Evolutionary conservation across 116 monocot genomes (phyloP).

Genomic region (Trichopus zeylanicus): DNA sequence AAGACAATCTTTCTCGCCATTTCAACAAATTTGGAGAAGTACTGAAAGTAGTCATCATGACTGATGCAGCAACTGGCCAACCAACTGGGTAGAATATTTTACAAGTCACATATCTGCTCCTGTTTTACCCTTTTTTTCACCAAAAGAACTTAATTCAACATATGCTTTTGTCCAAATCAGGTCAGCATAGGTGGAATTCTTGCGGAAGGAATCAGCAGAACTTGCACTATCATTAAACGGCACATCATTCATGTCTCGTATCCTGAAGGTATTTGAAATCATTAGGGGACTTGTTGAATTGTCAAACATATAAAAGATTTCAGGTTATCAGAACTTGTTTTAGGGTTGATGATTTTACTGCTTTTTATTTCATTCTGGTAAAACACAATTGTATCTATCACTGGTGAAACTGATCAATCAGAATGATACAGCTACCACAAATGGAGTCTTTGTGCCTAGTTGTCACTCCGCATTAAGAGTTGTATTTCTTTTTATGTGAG

Average conservation of each 20-base stretch:
- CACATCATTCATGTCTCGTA: slow-evolving; percentile 94
- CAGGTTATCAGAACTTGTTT: neutral
- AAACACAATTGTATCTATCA: too few relatives aligned
- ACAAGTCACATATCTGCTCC: neutral
- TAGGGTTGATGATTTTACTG: neutral
- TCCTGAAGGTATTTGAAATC: slow-evolving; percentile 57
- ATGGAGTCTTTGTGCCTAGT: too few relatives aligned
- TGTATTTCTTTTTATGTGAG: too few relatives aligned
- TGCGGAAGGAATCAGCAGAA: slow-evolving; percentile 89
- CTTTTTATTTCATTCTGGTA: too few relatives aligned
- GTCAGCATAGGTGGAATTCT: slow-evolving; percentile 91
- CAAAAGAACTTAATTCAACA: neutral
- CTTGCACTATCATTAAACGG: slow-evolving; percentile 83
- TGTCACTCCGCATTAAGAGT: too few relatives aligned
- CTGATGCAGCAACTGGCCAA: slow-evolving; percentile 67
- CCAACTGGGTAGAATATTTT: slow-evolving; percentile 46
- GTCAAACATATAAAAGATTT: neutral
- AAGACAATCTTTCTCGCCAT: slow-evolving; percentile 71
- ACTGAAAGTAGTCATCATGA: slow-evolving; percentile 65
- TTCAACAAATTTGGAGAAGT: slow-evolving; percentile 89
- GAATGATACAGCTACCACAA: too few relatives aligned
- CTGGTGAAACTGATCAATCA: too few relatives aligned
- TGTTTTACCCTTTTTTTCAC: neutral
- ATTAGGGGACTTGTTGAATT: neutral
- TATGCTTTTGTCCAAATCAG: slow-evolving; percentile 27